phyloP scores from a whole-genome alignment of 2,329 filamentous ascomycete genomes.

The Metarhizium robertsii region DNA sequence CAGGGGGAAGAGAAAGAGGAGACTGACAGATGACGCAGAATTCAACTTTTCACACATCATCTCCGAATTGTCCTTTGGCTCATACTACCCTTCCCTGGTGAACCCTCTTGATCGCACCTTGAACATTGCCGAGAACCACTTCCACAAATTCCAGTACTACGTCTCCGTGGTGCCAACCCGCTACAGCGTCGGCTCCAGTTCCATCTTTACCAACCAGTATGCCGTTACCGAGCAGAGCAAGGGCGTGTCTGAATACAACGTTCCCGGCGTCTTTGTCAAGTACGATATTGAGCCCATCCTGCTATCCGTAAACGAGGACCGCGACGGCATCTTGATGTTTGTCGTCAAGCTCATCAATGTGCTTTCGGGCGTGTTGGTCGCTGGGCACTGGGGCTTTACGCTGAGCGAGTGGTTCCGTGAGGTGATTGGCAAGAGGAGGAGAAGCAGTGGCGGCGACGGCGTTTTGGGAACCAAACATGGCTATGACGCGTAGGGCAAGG shows the following conservation, averaged over 20 bases:
- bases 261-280: slow-evolving; percentile 95
- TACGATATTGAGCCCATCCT: slow-evolving; percentile 97
- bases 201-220: slow-evolving; percentile 92
- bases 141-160: slow-evolving; percentile 98
- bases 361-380: slow-evolving; percentile 80
- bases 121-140: slow-evolving; percentile 64
- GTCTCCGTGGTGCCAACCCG: slow-evolving; percentile 89
- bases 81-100: slow-evolving; percentile 87
- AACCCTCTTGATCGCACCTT: slow-evolving; percentile 93
- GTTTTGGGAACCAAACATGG: slow-evolving; percentile 39
- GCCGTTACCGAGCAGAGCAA: slow-evolving; percentile 85
- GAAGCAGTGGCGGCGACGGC: slow-evolving; percentile 35
- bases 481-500: slow-evolving; percentile 13
- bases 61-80: slow-evolving; percentile 90
- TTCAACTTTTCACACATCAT: slow-evolving; percentile 99
- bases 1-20: too few relatives aligned
- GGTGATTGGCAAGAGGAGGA: slow-evolving; percentile 40
- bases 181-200: slow-evolving; percentile 62
- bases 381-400: slow-evolving; percentile 88
- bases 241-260: slow-evolving; percentile 54
- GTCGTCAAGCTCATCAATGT: slow-evolving; percentile 83
- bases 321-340: slow-evolving; percentile 65
- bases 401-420: slow-evolving; percentile 65
- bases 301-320: slow-evolving; percentile 73
- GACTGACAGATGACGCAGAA: slow-evolving; percentile 32